Evolutionary conservation across 371 early-diverging fungal genomes (phyloP).

Genomic region (Mucor velutinosus): DNA sequence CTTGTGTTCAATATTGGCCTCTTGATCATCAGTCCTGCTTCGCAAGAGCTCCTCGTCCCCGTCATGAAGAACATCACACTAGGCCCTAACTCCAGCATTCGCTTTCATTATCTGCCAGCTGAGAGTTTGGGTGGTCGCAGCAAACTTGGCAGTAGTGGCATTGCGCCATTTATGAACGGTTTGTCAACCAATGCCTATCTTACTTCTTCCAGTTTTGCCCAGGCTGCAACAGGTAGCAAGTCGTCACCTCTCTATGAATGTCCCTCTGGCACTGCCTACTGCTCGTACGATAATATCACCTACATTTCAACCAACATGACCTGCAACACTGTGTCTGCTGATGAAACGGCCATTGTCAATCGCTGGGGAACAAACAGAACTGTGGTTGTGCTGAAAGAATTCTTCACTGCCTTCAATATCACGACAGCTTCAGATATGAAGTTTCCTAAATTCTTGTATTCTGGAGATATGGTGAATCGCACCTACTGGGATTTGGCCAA

Average conservation of each 20-base stretch:
- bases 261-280: constrained; percentile 1
- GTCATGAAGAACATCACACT: not conserved
- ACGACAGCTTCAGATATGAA: not conserved
- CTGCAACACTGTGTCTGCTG: constrained; percentile 1
- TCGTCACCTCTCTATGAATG: not conserved
- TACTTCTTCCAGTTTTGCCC: constrained; percentile 11
- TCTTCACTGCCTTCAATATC: not conserved
- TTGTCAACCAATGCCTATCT: constrained; percentile 6
- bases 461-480: constrained; percentile 27
- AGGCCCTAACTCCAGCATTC: not conserved
- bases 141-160: not conserved
- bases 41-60: constrained; percentile 22
- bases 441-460: constrained; percentile 20
- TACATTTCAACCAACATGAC: constrained; percentile 12
- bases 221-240: not conserved
- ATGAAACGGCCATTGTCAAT: constrained; percentile 18
- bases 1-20: constrained; percentile 32
- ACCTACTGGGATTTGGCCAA: constrained; percentile 24
- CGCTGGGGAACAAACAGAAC: not conserved
- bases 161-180: constrained; percentile 14
- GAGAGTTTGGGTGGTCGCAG: not conserved
- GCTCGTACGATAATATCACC: constrained; percentile 4
- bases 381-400: constrained; percentile 2
- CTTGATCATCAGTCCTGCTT: constrained; percentile 22
- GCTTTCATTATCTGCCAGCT: not conserved